Evolutionary conservation across 495 filamentous ascomycete species (phyloP), one percentile per base, ranked within the genome.

Genomic region (Rusavskia elegans): DNA sequence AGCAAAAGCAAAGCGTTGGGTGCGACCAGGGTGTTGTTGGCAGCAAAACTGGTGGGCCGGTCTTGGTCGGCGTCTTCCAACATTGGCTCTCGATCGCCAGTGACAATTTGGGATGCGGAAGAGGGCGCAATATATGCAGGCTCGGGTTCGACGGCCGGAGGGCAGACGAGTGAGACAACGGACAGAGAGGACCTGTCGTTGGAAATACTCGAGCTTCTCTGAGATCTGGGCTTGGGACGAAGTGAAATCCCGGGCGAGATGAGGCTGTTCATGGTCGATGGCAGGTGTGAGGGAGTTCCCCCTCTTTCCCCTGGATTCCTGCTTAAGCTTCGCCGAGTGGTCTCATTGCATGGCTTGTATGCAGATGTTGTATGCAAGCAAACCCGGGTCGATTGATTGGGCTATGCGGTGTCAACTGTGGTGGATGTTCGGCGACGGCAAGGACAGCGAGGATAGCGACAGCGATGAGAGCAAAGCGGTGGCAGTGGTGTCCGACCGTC

Each of bases 71-170:
- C 75, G 53, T 81, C 74, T 42, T 81, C 77, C 50, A 79, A 70
- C 58, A 83, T 81, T 55, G 76, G 80, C 55, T 87, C 84, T 67
- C 90, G 84, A 60, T 93, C 83, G 60, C 84, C 83, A 54, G 84
- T 90, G 60, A 96, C 82, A 51, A 96, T 92, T 57, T 96, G 87
- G 20, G 85, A 87, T 29, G 89, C 93, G 46, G 89, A 88, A 29
- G 86, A 83, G 7, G 84, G 72, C 39, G 92, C 88, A 61, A 99
- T 90, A 66, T 92, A 99, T 19, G 77, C 86, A 25, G 93, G 82
- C 54, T 85, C 71, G 2, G 93, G 92, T 38, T 79, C 78, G 39
- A 89, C 77, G n/a, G 75, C 68, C 38, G 80, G 76, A 62, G 84
- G 71, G 63, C 82, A 71, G 69, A 80, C 70, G 57, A 82, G 66